A percentile compares a stretch with the other conserved stretches of the same genome.
Evolutionary conservation across 1,284 basidiomycete species (phyloP).

Genomic region (Apiotrichum mycotoxinovorans): DNA sequence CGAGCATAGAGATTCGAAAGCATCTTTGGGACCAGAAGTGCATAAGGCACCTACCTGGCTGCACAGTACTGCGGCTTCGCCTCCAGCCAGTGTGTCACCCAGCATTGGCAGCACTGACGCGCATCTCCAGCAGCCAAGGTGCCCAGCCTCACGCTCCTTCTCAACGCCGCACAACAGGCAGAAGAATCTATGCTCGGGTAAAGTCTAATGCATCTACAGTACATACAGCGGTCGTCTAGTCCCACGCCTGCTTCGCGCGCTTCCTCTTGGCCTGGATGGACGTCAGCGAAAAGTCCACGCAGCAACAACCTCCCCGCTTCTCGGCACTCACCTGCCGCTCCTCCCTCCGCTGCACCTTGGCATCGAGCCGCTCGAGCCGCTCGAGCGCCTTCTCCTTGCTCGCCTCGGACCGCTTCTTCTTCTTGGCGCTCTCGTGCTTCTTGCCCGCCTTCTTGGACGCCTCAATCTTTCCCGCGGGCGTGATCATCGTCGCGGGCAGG

Average conservation of each 20-base stretch:
- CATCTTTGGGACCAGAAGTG: no score
- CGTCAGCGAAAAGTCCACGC: neutral
- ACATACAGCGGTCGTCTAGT: slow-evolving; percentile 20
- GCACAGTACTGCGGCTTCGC: no score
- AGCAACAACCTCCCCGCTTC: neutral
- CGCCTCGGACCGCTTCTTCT: slow-evolving; percentile 27
- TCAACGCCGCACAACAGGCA: no score
- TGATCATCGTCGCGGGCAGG: slow-evolving; percentile 47
- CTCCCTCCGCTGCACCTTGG: slow-evolving; percentile 30
- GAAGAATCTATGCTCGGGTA: no score
- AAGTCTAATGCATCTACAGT: neutral
- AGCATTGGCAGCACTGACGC: no score
- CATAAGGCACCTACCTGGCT: no score
- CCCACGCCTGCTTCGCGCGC: slow-evolving; percentile 47
- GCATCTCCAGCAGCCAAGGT: no score
- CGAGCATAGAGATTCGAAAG: no score
- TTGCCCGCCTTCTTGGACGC: slow-evolving; percentile 26
- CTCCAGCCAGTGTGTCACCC: no score
- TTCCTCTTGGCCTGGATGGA: slow-evolving; percentile 38
- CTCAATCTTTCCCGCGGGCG: slow-evolving; percentile 31
- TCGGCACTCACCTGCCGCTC: slow-evolving; percentile 38
- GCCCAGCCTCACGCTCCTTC: no score
- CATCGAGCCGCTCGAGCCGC: slow-evolving; percentile 28
- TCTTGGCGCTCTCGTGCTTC: slow-evolving; percentile 15
- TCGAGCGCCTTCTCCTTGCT: slow-evolving; percentile 40